A percentile compares a stretch with the other conserved stretches of the same genome.
Conservation (phyloP, 768 basidiomycete genomes). For the Collybia nuda region DNA sequence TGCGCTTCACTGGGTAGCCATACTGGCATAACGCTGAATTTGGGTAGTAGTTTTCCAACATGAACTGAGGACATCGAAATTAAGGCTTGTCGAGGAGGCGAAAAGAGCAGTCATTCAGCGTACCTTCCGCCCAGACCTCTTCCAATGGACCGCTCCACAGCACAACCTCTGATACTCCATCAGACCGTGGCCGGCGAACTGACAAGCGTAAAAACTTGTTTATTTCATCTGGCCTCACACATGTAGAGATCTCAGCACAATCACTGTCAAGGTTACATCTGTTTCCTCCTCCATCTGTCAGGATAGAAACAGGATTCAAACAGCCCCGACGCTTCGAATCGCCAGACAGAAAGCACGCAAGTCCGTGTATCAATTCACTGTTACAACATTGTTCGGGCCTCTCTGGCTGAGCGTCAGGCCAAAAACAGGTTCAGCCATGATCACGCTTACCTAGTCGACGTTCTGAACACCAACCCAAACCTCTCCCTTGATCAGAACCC, state of each 20-base stretch:
- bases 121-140: conserved; percentile 71
- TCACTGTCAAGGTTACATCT: conserved; percentile 41
- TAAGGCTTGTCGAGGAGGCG: neutral
- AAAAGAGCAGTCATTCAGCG: conserved; percentile 10
- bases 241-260: conserved; percentile 33
- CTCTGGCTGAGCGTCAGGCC: neutral
- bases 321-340: conserved; percentile 38
- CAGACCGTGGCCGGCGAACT: conserved; percentile 24
- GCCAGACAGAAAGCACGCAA: conserved; percentile 46
- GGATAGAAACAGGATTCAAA: conserved; percentile 55
- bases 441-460: conserved; percentile 4
- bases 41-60: conserved; percentile 48
- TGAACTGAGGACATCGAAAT: conserved; percentile 39
- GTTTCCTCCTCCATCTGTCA: conserved; percentile 29
- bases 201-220: conserved; percentile 59
- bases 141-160: conserved; percentile 72
- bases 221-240: conserved; percentile 50
- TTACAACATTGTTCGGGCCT: conserved; percentile 6
- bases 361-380: neutral
- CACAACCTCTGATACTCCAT: conserved; percentile 37
- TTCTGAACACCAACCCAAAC: conserved; percentile 65
- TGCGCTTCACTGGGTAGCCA: conserved; percentile 35
- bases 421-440: no score
- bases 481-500: conserved; percentile 1
- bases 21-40: conserved; percentile 37